Base-by-base conservation (phyloP, 768 basidiomycete genomes). In the Nidula microcarpa region DNA sequence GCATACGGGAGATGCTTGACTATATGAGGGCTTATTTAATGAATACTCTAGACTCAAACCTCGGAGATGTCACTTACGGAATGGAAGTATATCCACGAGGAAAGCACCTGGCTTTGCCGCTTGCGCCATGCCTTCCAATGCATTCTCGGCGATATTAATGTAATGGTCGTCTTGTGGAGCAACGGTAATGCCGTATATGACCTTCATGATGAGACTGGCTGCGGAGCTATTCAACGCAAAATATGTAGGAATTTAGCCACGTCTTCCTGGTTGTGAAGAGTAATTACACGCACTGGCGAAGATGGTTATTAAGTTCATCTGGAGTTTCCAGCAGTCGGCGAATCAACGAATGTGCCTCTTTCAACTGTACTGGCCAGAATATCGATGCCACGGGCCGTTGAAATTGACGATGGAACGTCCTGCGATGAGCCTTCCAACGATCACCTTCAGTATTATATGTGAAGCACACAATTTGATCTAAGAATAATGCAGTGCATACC, bases 51-150 rank as follows among this genome's bases (percentile, higher is more conserved):
- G 47, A 49, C 23, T 2, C 9, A 36, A 34, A 33, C 7, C 18
- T 17, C 23, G 13, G 33, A n/a, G 3, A 17, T 43, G 13, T 18
- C 6, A 60, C 68, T 41, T 53, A 71, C 70, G 55, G 51, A 69
- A 64, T n/a, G 79, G 80, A 43, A 81, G 63, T 33, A 78, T 56
- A 51, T 78, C 74, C 9, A 83, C 82, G 6, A 81, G 62, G 58
- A 81, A 84, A 3, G 77, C 77, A 4, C 81, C 81, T 1, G 78
- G 79, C 54, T 71, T 72, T 7, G 75, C 73, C 0, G 79, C 80
- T 60, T 75, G 71, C 2, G 73, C 72, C 74, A 80, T 76, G 2
- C 77, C 76, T 13, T 75, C 74, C 30, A 82, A 58, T 9, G 80
- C 80, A 47, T 68, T 74, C 62, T 82, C 81, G 1, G 79, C 81